Evolutionary conservation across 2,329 filamentous ascomycete genomes (phyloP).

Genomic region (Ambrosiella xylebori): DNA sequence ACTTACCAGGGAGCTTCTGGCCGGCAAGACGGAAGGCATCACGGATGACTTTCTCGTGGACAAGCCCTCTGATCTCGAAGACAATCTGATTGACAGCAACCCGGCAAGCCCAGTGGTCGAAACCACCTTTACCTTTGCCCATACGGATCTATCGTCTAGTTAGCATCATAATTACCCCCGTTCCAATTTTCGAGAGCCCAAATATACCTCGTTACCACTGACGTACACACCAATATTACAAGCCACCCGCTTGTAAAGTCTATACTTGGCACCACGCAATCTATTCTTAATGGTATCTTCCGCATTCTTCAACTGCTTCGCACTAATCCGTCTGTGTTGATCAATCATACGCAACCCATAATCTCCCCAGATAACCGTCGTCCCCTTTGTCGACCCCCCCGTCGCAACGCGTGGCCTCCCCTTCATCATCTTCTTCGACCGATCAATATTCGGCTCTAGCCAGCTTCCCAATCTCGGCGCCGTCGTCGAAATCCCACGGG

Average conservation of each 20-base stretch:
- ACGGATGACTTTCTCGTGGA: slow-evolving; percentile 86
- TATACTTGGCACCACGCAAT: slow-evolving; percentile 78
- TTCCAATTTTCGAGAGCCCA: neutral
- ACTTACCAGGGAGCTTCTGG: slow-evolving; percentile 79
- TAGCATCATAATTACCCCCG: slow-evolving; percentile 5
- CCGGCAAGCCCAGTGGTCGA: slow-evolving; percentile 89
- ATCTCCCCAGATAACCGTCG: slow-evolving; percentile 90
- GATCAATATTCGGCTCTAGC: slow-evolving; percentile 60
- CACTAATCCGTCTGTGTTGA: slow-evolving; percentile 79
- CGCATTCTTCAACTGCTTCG: slow-evolving; percentile 71
- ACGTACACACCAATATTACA: slow-evolving; percentile 93
- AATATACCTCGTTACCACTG: slow-evolving; percentile 73
- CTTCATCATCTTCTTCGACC: slow-evolving; percentile 81
- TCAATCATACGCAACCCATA: slow-evolving; percentile 89
- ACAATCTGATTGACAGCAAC: slow-evolving; percentile 81
- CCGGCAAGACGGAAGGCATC: slow-evolving; percentile 90
- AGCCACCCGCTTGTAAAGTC: slow-evolving; percentile 75
- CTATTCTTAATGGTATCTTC: slow-evolving; percentile 86
- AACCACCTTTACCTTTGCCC: slow-evolving; percentile 96
- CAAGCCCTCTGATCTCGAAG: slow-evolving; percentile 77
- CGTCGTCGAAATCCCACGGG: slow-evolving; percentile 58
- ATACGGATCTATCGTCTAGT: slow-evolving; percentile 53
- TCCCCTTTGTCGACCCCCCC: slow-evolving; percentile 79
- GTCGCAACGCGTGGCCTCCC: slow-evolving; percentile 76
- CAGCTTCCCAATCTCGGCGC: slow-evolving; percentile 45